These are phyloP conservation scores for Tulasnella sp. DNA, from an alignment of 768 basidiomycete genomes.

Conservation along the genomic window DNA sequence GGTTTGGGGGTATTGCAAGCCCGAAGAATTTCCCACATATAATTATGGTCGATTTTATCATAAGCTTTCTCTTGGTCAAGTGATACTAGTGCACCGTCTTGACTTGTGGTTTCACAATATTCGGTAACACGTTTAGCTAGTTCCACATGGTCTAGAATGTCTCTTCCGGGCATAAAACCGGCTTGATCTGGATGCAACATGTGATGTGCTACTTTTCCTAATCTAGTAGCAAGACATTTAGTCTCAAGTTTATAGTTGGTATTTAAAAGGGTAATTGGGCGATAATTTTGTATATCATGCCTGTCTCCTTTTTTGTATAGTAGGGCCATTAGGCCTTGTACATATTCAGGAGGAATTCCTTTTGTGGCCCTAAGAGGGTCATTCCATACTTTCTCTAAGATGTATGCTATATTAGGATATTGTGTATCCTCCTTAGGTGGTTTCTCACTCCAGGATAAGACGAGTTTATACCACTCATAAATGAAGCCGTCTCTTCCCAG, in stretches of 20 bases:
- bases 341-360: background rate
- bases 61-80: slow-evolving; percentile 13
- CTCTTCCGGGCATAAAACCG: background rate
- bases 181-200: background rate
- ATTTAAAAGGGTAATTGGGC: slow-evolving; percentile 10
- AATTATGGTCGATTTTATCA: slow-evolving; percentile 7
- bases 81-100: background rate
- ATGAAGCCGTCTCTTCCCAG: background rate
- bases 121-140: slow-evolving; percentile 1
- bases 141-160: slow-evolving; percentile 6
- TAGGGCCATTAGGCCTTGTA: background rate
- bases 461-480: slow-evolving; percentile 7
- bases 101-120: background rate
- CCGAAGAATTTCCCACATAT: slow-evolving; percentile 1
- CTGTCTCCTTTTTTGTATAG: slow-evolving; percentile 12
- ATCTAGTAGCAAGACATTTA: background rate
- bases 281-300: background rate
- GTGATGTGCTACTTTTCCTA: background rate
- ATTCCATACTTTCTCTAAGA: background rate
- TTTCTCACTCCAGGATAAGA: background rate
- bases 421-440: background rate
- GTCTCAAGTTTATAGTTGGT: slow-evolving; percentile 5
- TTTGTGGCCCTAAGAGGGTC: background rate
- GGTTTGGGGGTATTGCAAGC: background rate
- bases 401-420: background rate